These are phyloP conservation scores for Arbutus unedo DNA, from an alignment of 148 eudicot species.

Conservation along the genomic window DNA sequence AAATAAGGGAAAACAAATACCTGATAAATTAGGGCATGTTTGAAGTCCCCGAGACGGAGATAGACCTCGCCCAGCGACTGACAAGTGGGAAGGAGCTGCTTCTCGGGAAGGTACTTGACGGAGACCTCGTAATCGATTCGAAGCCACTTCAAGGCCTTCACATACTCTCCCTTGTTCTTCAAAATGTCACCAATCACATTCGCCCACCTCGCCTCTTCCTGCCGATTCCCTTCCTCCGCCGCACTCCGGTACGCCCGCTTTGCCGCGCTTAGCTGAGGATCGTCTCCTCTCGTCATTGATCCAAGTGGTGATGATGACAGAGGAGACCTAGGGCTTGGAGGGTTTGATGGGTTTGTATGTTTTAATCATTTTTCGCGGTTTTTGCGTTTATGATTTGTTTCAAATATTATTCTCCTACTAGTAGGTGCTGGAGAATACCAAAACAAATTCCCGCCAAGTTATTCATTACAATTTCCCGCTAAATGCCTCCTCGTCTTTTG, in stretches of 20 bases:
- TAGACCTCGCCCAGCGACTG: slow-evolving; percentile 84
- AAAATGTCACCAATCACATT: slow-evolving; percentile 76
- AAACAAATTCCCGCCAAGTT: too few relatives aligned
- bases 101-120: slow-evolving; percentile 42
- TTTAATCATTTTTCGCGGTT: background rate
- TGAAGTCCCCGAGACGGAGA: slow-evolving; percentile 54
- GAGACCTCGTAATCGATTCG: slow-evolving; percentile 75
- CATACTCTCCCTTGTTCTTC: slow-evolving; percentile 82
- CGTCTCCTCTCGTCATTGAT: slow-evolving; percentile 43
- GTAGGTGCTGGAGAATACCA: too few relatives aligned
- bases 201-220: slow-evolving; percentile 97
- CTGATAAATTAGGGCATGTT: slow-evolving; percentile 73
- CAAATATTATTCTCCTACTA: background rate
- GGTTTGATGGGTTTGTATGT: background rate
- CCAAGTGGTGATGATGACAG: background rate
- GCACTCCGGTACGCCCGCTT: slow-evolving; percentile 60
- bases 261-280: slow-evolving; percentile 45
- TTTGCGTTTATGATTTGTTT: slow-evolving; percentile 6
- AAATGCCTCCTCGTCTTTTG: too few relatives aligned
- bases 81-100: slow-evolving; percentile 84
- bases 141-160: slow-evolving; percentile 69
- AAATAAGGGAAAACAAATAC: slow-evolving; percentile 20
- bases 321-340: background rate
- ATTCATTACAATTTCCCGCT: too few relatives aligned
- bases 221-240: slow-evolving; percentile 50